Evolutionary conservation across 2,329 filamentous ascomycete genomes (phyloP), one percentile per base, ranked within the genome.

Genomic region (Sclerotinia subarctica): DNA sequence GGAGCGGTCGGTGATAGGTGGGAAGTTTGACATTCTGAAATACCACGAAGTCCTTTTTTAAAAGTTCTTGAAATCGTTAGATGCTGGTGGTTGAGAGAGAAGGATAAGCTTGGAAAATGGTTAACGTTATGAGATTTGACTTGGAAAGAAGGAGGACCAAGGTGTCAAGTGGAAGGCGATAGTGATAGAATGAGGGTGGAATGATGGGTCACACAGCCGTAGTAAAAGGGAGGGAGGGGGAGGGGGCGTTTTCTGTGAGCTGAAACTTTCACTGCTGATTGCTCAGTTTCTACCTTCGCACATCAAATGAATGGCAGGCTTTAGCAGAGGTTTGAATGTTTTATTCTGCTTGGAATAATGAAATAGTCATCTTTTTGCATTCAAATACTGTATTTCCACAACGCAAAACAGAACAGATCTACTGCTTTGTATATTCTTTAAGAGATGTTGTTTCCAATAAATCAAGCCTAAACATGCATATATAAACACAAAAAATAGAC

Each of bases 1-100:
- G 35, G 71, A 73, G 56, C 72, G 72, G 57, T 74, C 71, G 19
- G 47, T 60, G 21, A 72, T 69, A 6, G 65, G 44, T 52, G 66
- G 64, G 0, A 67, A 26, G 21, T 49, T 19, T 51, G 52, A 26
- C 51, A 65, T 68, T 46, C 19, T 24, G 5, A n/a, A 29, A 26
- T 24, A 38, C n/a, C 15, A 17, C 5, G 5, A 35, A 19, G 32
- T 6, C 17, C 8, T 21, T n/a, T 62, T 19, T 13, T 21, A 21
- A 5, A 24, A 17, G 8, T 13, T 26, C 15, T 17, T 60, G 15
- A 3, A 62, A 38, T 51, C 13, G n/a, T 26, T 26, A 24, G 47
- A 24, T 63, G 15, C 4, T 38, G 46, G 42, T 63, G n/a, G n/a
- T 35, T 8, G 17, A 24, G 47, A 19, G 21, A 26, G 8, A 42